A percentile compares a stretch with the other conserved stretches of the same genome.
phyloP scores from a whole-genome alignment of 805 yeast species.

The Starmera pachycereana region DNA sequence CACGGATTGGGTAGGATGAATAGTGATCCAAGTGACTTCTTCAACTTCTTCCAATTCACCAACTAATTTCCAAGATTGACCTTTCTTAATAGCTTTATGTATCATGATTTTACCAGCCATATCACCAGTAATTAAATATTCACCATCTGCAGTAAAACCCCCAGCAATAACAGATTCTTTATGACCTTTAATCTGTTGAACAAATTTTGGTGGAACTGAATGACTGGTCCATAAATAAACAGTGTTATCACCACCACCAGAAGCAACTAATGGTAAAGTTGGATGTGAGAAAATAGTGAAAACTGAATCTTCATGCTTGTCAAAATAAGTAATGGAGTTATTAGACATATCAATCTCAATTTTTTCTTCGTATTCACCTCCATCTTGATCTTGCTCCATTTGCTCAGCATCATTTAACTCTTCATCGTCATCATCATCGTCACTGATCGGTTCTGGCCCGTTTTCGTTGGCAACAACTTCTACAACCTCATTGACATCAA shows the following conservation, averaged over 20 bases:
- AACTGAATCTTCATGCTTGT: conserved; percentile 79
- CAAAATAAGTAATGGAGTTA: conserved; percentile 85
- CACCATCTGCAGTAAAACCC: conserved; percentile 76
- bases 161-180: conserved; percentile 83
- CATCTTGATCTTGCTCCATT: conserved; percentile 21
- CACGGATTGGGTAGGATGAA: conserved; percentile 69
- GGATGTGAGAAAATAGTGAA: conserved; percentile 82
- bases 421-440: conserved; percentile 23
- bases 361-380: conserved; percentile 31
- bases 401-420: conserved; percentile 25
- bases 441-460: conserved; percentile 19
- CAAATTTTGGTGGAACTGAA: conserved; percentile 71
- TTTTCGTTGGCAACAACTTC: conserved; percentile 23
- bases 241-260: conserved; percentile 92
- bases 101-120: conserved; percentile 84
- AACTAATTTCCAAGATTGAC: conserved; percentile 69
- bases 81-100: conserved; percentile 61
- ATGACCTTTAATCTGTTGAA: conserved; percentile 69
- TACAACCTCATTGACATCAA: conserved; percentile 33
- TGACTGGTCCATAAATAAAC: conserved; percentile 92
- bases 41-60: conserved; percentile 78
- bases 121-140: conserved; percentile 78
- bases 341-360: conserved; percentile 81
- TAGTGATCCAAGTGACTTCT: conserved; percentile 75
- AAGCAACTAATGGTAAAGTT: conserved; percentile 68